Conservation (phyloP, 331 rosid species). For the Saraca asoca region DNA sequence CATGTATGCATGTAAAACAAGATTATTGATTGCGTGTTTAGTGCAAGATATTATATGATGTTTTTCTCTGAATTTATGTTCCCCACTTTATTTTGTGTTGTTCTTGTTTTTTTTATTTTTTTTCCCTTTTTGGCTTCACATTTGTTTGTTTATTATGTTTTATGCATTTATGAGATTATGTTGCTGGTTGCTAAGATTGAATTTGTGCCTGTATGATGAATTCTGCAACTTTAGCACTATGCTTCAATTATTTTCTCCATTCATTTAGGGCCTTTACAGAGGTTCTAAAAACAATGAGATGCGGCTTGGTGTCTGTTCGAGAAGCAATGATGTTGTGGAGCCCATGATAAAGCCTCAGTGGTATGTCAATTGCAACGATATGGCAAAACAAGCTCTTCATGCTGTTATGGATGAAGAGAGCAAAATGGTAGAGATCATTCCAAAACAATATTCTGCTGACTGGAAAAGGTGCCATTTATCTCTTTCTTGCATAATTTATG, state of each 20-base stretch:
- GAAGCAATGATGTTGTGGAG: slow-evolving; percentile 94
- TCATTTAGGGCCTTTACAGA: slow-evolving; percentile 73
- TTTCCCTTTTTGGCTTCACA: slow-evolving; percentile 19
- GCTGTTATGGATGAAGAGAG: slow-evolving; percentile 71
- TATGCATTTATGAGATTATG: slow-evolving; percentile 8
- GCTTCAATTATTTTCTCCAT: slow-evolving; percentile 34
- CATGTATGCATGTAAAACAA: not conserved
- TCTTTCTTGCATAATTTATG: slow-evolving; percentile 14
- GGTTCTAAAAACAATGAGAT: slow-evolving; percentile 86
- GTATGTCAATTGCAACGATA: slow-evolving; percentile 74
- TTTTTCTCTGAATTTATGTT: not conserved
- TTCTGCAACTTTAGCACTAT: not conserved
- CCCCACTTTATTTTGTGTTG: not conserved
- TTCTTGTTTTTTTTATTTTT: slow-evolving; percentile 22
- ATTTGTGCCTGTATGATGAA: slow-evolving; percentile 10
- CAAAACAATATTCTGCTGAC: slow-evolving; percentile 84
- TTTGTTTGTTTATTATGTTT: slow-evolving; percentile 13
- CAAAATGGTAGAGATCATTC: slow-evolving; percentile 65
- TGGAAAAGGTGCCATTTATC: slow-evolving; percentile 75
- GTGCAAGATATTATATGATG: too few species aligned
- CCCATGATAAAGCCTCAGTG: slow-evolving; percentile 97
- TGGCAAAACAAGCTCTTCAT: slow-evolving; percentile 75
- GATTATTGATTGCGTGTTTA: not conserved
- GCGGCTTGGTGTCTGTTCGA: slow-evolving; percentile 93
- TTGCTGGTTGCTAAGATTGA: not conserved